Evolutionary conservation across 106 monocot species (phyloP), one percentile per base, ranked within the genome.

Genomic region (Iris macrosiphon): DNA sequence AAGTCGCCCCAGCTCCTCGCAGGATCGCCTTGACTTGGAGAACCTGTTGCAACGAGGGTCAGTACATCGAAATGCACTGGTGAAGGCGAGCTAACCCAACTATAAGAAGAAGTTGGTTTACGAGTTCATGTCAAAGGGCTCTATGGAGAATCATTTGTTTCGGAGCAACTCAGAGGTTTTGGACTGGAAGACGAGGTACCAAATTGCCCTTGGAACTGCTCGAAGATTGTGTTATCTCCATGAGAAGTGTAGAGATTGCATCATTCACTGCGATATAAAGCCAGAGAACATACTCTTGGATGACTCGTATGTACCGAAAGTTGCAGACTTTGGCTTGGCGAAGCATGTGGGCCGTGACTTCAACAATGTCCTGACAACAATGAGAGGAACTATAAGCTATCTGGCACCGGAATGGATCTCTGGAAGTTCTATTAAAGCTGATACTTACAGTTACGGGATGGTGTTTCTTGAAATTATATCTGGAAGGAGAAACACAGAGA

Each of bases 191-290:
- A 61, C 12, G 17, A 64, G 79, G 49, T 75, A 70, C 53, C 28
- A 42, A 16, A 69, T 80, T 40, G 44, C 58, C 4, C 48, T 80
- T 33, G 79, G 79, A 45, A 61, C 44, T 19, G 74, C 79, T 14
- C 41, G 79, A 31, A 73, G 79, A 14, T 45, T 79, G 19, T 39
- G 18, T 30, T 79, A 79, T 55, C 79, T 80, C 15, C 79, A 80
- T 34, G 79, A 75, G 23, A 60, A 70, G 17, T 80, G 79, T 8
- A 49, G 20, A 24, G 62, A 62, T 14, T 62, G 62, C 49, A 49
- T 62, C 49, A 49, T 62, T 14, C 62, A 62, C 11, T 62, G 62
- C 16, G 62, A 62, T 25, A 38, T 62, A 1, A 62, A 62, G 49
- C 62, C 49, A 12, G 62, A 62, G 20, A 62, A 62, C 49, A 49